Base-by-base conservation (phyloP, 2,329 filamentous ascomycete species). In the Dactylellina haptotyla region DNA sequence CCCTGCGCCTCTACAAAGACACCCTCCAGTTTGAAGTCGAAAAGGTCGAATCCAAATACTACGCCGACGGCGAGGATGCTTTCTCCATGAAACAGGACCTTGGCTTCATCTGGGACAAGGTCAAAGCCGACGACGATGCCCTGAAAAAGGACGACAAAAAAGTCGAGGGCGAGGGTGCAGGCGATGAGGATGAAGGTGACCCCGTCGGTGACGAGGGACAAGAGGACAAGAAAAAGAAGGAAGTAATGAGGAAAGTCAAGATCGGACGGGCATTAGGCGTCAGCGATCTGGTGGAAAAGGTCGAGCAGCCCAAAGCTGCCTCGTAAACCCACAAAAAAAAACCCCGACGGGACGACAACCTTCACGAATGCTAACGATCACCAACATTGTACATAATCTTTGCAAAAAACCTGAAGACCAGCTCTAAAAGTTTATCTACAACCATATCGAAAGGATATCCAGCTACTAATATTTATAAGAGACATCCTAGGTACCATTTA, bases 31-130 rank as follows among this genome's bases (percentile, higher is more conserved):
- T 97, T 85, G 87, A 89, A 80, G 90, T 91, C 77, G 92, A 95
- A 76, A 95, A 93, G 84, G 88, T 90, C 9, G 92, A 96, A 82
- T 81, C 86, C 53, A 95, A 93, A 83, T 97, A 97, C 86, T 99
- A 99, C 81, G 95, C 95, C 67, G 95, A 99, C 81, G 94, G 94
- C 72, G 95, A 99, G 83, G 92, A 99, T 83, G 95, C 95, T 37
- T 97, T 89, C 80, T 91, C 88, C 80, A 99, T 99, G 95, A 89
- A 89, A 75, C 90, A 97, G 81, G 90, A 98, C 79, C 85, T 99
- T 45, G 82, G 82, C 1, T 82, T 83, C 56, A 80, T 89, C 46
- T 82, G 84, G 61, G 83, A 86, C 70, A 84, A 85, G 76, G 84
- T 90, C 14, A 74, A 74, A 30, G 57, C 51, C 30, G 70, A 74